Percentiles rank a stretch among this genome's conserved stretches.
These are phyloP conservation scores for Chytriomyces confervae DNA, from an alignment of 192 early-diverging fungal species.

Conservation along the genomic window DNA sequence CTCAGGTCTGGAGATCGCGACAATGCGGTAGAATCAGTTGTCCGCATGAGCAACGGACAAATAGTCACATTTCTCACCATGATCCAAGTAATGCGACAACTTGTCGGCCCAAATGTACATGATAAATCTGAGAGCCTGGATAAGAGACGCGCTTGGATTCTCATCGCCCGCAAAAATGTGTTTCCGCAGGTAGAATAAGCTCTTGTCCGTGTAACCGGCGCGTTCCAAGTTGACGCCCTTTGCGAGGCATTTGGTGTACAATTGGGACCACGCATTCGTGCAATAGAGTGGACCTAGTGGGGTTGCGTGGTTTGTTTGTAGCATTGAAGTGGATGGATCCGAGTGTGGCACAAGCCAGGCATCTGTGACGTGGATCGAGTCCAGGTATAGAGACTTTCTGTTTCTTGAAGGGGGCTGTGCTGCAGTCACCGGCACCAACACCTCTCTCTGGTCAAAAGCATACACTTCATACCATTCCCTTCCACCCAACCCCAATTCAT, in stretches of 20 bases:
- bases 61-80: background rate
- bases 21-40: background rate
- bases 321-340: background rate
- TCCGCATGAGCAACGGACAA: background rate
- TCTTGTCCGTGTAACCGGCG: constrained; percentile 28
- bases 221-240: constrained; percentile 24
- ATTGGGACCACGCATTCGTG: background rate
- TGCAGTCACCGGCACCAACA: background rate
- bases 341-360: background rate
- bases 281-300: constrained; percentile 21
- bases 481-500: background rate
- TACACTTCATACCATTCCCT: background rate
- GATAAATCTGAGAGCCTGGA: constrained; percentile 11
- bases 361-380: constrained; percentile 10
- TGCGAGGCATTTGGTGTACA: background rate
- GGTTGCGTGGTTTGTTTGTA: background rate
- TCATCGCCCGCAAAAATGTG: constrained; percentile 6
- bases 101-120: constrained; percentile 31
- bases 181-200: constrained; percentile 25
- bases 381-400: background rate
- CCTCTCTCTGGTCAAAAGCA: background rate
- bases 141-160: background rate
- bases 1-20: constrained; percentile 6
- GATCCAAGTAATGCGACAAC: constrained; percentile 23
- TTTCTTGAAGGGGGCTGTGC: background rate